Base-by-base conservation (phyloP, 371 early-diverging fungal genomes). In the Lichtheimia ornata region DNA sequence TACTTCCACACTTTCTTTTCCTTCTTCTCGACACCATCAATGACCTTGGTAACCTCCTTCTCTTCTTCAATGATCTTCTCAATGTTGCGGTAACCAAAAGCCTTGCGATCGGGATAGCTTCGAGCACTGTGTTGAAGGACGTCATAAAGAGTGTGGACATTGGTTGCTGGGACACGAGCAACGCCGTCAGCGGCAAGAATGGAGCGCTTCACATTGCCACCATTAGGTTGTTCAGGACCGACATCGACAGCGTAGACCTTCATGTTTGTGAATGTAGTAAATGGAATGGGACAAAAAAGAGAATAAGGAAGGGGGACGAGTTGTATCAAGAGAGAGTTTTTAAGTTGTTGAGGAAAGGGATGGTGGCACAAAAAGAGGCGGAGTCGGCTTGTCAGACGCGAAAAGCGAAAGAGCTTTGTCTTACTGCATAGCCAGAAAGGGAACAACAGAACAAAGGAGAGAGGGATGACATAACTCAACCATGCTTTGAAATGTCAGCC, bases 1-100 rank as follows among this genome's bases (percentile, higher is more conserved):
- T 79, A 92, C 53, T 87, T 89, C 94, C 94, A 95, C n/a, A 67
- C 85, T 70, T 94, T 94, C 49, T 66, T 84, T 64, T 90, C 89
- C 61, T 73, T 86, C 22, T 66, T 79, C 60, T 87, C 84, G 18
- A 76, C 81, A 44, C 85, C 91, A 42, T 80, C 72, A 18, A 85
- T 85, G 1, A 78, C 63, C 69, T 89, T 91, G 35, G 77, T 83
- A 28, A 95, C 69, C 53, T 88, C 77, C 80, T 94, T 94, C 53
- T 86, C 83, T 68, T 93, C 91, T 55, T 84, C 79, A 62, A 91
- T 66, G 9, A 84, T 83, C 43, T 85, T 70, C 54, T 86, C 73
- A 51, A 92, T 54, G 49, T 76, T 67, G 54, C 95, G 89, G 51
- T 81, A 79, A 35, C 93, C 94, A 62, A 94, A 83, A 5, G 81